Evolutionary conservation across 768 basidiomycete genomes (phyloP).

Genomic region (Amanita polypyramis): DNA sequence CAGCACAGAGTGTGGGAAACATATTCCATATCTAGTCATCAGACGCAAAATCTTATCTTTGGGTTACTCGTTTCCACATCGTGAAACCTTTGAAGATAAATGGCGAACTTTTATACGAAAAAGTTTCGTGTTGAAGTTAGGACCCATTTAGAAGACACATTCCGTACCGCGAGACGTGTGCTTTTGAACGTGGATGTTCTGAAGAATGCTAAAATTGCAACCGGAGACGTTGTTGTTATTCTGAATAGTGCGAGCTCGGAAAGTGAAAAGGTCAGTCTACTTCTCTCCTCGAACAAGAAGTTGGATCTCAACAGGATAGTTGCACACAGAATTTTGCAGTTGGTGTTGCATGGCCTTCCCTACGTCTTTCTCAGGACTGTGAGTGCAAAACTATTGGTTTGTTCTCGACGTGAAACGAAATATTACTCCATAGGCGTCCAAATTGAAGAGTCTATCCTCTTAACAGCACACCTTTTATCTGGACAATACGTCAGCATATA

Average conservation of each 20-base stretch:
- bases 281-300: background rate
- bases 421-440: conserved; percentile 33
- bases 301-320: conserved; percentile 8
- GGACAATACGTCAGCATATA: conserved; percentile 38
- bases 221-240: conserved; percentile 62
- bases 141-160: conserved; percentile 22
- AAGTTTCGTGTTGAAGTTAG: conserved; percentile 30
- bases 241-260: conserved; percentile 24
- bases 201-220: conserved; percentile 48
- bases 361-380: conserved; percentile 51
- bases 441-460: conserved; percentile 43
- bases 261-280: conserved; percentile 16
- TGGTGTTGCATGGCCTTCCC: conserved; percentile 70
- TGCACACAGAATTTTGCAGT: conserved; percentile 46
- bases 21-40: background rate
- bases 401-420: background rate
- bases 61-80: background rate
- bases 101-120: conserved; percentile 11
- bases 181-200: conserved; percentile 51
- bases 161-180: conserved; percentile 53
- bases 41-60: no score
- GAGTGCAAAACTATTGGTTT: conserved; percentile 18
- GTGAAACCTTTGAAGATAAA: no score
- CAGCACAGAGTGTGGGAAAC: background rate
- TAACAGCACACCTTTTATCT: conserved; percentile 48